Evolutionary conservation across 805 yeast genomes (phyloP).

Genomic region (Ogataea salicorniae): DNA sequence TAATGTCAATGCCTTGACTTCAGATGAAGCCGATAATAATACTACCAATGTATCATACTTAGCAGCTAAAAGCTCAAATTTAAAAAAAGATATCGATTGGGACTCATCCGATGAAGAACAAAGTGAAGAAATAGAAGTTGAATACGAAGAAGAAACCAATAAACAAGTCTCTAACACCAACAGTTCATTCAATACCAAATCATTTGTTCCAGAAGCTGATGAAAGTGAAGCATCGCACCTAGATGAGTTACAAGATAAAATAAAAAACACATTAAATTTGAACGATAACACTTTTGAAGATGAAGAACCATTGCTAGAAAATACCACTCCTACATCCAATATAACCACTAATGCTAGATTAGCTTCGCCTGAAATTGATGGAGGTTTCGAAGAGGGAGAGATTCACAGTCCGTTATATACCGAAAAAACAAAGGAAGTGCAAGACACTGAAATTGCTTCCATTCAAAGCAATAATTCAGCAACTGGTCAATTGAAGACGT

Average conservation of each 20-base stretch:
- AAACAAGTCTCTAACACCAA: neutral
- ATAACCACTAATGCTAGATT: neutral
- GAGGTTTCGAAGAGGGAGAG: no score
- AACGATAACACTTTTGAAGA: no score
- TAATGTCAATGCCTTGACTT: conserved; percentile 25
- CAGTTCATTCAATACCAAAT: neutral
- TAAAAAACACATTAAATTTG: no score
- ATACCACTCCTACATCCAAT: neutral
- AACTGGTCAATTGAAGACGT: neutral
- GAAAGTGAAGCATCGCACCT: no score
- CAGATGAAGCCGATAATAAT: conserved; percentile 7
- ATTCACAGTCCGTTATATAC: no score
- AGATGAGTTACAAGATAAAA: no score
- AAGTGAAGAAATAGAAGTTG: conserved; percentile 1
- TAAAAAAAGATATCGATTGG: conserved; percentile 5
- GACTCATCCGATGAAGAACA: conserved; percentile 9
- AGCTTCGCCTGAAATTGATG: neutral
- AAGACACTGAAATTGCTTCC: no score
- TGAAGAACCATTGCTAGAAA: no score
- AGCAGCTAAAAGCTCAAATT: neutral
- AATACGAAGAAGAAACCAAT: neutral
- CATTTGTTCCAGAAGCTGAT: no score
- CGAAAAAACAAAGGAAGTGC: no score
- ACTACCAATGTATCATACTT: conserved; percentile 1
- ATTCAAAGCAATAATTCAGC: neutral